These are phyloP conservation scores for Hamamelis virginiana DNA, from an alignment of 164 flowering plant genomes.

Conservation along the genomic window DNA sequence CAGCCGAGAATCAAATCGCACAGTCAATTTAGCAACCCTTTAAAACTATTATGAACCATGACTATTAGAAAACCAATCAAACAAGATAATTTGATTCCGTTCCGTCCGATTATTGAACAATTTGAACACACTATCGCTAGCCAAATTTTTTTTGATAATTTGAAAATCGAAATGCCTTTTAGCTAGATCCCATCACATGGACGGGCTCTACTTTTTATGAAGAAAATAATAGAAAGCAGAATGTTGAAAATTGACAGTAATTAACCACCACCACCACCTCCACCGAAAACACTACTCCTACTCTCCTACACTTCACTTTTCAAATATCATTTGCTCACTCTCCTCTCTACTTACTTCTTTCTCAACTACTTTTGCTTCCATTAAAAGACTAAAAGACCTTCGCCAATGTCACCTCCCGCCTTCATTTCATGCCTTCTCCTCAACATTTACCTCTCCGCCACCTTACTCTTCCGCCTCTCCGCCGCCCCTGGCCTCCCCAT, in stretches of 20 bases:
- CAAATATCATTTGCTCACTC: neutral
- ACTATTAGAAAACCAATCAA: too few species aligned
- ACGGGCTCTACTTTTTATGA: conserved; percentile 33
- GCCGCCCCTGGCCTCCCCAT: conserved; percentile 13
- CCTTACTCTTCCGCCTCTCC: conserved; percentile 5
- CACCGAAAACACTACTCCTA: conserved; percentile 17
- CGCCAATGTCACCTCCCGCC: conserved; percentile 17
- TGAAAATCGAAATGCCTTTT: conserved; percentile 11
- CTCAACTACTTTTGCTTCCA: too few species aligned
- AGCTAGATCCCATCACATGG: conserved; percentile 19
- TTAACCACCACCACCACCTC: too few species aligned
- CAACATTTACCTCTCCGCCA: conserved; percentile 15
- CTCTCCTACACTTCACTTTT: neutral
- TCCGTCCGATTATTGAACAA: too few species aligned
- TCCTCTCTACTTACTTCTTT: neutral
- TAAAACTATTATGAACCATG: too few species aligned
- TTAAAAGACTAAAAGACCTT: neutral
- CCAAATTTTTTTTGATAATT: too few species aligned
- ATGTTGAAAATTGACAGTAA: conserved; percentile 25
- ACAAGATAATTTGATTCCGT: too few species aligned
- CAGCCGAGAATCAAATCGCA: too few species aligned
- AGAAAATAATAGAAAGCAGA: conserved; percentile 1
- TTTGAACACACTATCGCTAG: too few species aligned
- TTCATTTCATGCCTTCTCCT: conserved; percentile 1
- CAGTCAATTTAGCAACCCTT: too few species aligned